Conservation (phyloP, 768 basidiomycete species). For the Kwoniella mangroviensis region DNA sequence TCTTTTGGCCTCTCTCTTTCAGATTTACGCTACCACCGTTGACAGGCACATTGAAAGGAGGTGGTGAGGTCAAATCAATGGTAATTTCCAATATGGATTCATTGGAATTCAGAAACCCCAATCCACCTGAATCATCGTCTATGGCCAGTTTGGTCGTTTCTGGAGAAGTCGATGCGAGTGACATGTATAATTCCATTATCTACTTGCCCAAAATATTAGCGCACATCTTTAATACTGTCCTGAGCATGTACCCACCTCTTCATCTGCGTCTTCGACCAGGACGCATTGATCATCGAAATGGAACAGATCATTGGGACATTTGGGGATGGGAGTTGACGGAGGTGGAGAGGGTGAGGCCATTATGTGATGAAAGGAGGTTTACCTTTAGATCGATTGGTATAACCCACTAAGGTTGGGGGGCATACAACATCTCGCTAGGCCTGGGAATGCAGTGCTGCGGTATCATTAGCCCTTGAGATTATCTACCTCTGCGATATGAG, state of each 20-base stretch:
- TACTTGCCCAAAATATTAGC: not conserved
- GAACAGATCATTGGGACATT: slow-evolving; percentile 46
- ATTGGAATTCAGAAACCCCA: slow-evolving; percentile 45
- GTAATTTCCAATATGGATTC: slow-evolving; percentile 38
- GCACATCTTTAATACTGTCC: not conserved
- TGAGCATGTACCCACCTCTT: slow-evolving; percentile 43
- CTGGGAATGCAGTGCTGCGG: too few species aligned
- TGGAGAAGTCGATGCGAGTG: slow-evolving; percentile 35
- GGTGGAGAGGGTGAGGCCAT: not conserved
- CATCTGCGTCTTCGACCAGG: slow-evolving; percentile 49
- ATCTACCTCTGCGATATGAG: too few species aligned
- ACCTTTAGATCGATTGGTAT: not conserved
- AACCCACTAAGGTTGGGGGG: too few species aligned
- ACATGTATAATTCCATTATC: slow-evolving; percentile 55
- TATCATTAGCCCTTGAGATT: too few species aligned
- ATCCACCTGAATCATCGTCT: slow-evolving; percentile 29
- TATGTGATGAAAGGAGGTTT: not conserved
- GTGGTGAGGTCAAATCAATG: slow-evolving; percentile 32
- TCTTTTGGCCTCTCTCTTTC: not conserved
- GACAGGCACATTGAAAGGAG: not conserved
- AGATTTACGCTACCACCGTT: not conserved
- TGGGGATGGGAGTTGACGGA: not conserved
- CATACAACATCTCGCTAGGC: too few species aligned
- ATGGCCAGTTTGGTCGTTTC: slow-evolving; percentile 3
- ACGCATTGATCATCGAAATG: slow-evolving; percentile 30